Evolutionary conservation across 176 grass and related monocot species (phyloP).

Genomic region (Typha latifolia): DNA sequence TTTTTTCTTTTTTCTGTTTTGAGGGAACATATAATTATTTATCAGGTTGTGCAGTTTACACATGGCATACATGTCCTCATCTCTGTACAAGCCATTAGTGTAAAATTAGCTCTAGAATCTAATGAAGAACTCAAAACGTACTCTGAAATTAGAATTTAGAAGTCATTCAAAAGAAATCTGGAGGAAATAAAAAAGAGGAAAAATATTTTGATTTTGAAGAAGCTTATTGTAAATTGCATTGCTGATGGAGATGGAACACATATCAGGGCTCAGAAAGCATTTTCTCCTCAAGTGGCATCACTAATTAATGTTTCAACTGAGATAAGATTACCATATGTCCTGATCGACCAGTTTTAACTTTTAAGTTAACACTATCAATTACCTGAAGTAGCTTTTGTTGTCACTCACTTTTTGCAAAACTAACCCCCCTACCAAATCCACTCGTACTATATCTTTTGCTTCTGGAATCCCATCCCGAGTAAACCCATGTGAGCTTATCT

Average conservation of each 20-base stretch:
- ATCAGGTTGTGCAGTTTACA: neutral
- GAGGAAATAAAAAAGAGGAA: neutral
- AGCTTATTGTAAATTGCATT: neutral
- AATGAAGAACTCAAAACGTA: neutral
- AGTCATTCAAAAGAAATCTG: neutral
- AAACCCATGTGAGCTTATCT: slow-evolving; percentile 60
- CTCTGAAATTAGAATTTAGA: neutral
- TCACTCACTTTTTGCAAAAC: slow-evolving; percentile 73
- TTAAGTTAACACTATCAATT: neutral
- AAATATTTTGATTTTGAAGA: neutral
- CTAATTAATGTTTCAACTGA: neutral
- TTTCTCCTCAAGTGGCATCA: neutral
- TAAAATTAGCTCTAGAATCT: neutral
- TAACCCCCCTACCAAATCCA: slow-evolving; percentile 89
- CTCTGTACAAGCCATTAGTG: neutral
- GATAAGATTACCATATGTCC: neutral
- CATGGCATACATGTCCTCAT: neutral
- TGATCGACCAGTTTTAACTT: neutral
- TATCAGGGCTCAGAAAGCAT: neutral
- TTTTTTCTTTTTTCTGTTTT: no score
- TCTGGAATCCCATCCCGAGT: slow-evolving; percentile 64
- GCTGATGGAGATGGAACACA: no score
- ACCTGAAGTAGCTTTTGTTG: slow-evolving; percentile 77
- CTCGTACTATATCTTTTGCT: slow-evolving; percentile 56
- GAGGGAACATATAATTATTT: no score